Evolutionary conservation across 495 filamentous ascomycete species (phyloP).

Genomic region (Diplogelasinospora grovesii): DNA sequence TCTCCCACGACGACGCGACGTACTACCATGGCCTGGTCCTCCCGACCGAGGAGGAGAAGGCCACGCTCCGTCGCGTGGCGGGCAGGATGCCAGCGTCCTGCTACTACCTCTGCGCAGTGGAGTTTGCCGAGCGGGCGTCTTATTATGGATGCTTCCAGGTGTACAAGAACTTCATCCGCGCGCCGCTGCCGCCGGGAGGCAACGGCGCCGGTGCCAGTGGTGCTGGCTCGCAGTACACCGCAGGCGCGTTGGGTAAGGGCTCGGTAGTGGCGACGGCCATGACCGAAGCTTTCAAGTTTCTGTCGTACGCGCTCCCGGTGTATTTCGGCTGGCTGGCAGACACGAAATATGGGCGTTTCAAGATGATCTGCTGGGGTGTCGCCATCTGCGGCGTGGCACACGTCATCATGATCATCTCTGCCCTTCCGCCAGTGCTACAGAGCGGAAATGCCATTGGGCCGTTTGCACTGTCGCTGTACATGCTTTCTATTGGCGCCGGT

Average conservation of each 20-base stretch:
- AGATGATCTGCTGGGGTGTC: constrained; percentile 54
- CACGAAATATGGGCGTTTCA: constrained; percentile 51
- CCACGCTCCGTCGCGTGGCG: constrained; percentile 46
- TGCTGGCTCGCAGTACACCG: constrained; percentile 44
- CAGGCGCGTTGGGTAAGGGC: constrained; percentile 54
- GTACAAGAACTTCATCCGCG: constrained; percentile 55
- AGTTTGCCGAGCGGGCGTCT: constrained; percentile 53
- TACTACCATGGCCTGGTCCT: constrained; percentile 34
- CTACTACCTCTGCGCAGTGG: constrained; percentile 49
- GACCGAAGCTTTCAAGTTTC: constrained; percentile 49
- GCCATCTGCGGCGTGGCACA: constrained; percentile 54
- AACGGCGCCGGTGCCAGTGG: constrained; percentile 51
- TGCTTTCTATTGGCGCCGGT: constrained; percentile 55
- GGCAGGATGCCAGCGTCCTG: constrained; percentile 40
- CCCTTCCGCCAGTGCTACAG: constrained; percentile 50
- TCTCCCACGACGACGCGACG: too few species aligned
- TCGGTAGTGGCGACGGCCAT: constrained; percentile 50
- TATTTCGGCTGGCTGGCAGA: constrained; percentile 56
- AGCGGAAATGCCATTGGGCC: constrained; percentile 49
- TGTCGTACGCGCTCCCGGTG: constrained; percentile 52
- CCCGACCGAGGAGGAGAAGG: constrained; percentile 48
- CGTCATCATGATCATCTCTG: constrained; percentile 54
- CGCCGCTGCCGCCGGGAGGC: constrained; percentile 43
- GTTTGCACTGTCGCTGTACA: constrained; percentile 49
- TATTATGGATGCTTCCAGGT: constrained; percentile 51